Conservation (phyloP, 352 stramenopile species). For the Phytophthora melonis region DNA sequence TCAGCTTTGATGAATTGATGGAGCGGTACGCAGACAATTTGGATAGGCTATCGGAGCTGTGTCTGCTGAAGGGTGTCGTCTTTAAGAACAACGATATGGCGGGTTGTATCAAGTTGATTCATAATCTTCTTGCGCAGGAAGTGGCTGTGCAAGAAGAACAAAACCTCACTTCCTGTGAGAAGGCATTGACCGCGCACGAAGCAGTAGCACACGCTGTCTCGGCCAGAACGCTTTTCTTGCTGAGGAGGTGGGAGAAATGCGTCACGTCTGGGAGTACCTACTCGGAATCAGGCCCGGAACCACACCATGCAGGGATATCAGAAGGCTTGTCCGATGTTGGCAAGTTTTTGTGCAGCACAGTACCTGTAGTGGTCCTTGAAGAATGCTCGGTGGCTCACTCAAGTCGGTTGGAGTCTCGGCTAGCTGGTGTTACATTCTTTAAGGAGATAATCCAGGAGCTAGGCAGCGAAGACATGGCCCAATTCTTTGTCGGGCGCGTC, state of each 20-base stretch:
- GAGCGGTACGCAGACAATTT: slow-evolving; percentile 65
- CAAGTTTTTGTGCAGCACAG: slow-evolving; percentile 46
- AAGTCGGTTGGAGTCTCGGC: slow-evolving; percentile 44
- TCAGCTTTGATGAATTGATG: slow-evolving; percentile 54
- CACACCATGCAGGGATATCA: slow-evolving; percentile 2
- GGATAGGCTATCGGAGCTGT: slow-evolving; percentile 61
- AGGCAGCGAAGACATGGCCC: slow-evolving; percentile 29
- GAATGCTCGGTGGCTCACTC: slow-evolving; percentile 46
- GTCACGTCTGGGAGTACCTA: slow-evolving; percentile 9
- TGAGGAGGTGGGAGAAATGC: slow-evolving; percentile 40
- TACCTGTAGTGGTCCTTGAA: slow-evolving; percentile 31
- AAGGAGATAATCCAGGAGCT: slow-evolving; percentile 33
- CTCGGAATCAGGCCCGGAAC: slow-evolving; percentile 15
- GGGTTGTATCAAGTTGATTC: slow-evolving; percentile 49
- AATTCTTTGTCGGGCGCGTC: slow-evolving; percentile 50
- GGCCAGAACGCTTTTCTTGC: slow-evolving; percentile 43
- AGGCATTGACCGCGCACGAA: slow-evolving; percentile 38
- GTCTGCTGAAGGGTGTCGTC: slow-evolving; percentile 48
- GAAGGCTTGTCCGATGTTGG: slow-evolving; percentile 27
- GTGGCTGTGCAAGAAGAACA: slow-evolving; percentile 9
- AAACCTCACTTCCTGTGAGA: not conserved
- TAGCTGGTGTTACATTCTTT: slow-evolving; percentile 44
- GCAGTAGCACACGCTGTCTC: slow-evolving; percentile 39
- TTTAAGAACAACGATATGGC: slow-evolving; percentile 51
- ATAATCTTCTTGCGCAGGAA: slow-evolving; percentile 39